A percentile compares a stretch with the other conserved stretches of the same genome.
These are phyloP conservation scores for Rosellinia necatrix DNA, from an alignment of 2,329 filamentous ascomycete species.

Conservation along the genomic window DNA sequence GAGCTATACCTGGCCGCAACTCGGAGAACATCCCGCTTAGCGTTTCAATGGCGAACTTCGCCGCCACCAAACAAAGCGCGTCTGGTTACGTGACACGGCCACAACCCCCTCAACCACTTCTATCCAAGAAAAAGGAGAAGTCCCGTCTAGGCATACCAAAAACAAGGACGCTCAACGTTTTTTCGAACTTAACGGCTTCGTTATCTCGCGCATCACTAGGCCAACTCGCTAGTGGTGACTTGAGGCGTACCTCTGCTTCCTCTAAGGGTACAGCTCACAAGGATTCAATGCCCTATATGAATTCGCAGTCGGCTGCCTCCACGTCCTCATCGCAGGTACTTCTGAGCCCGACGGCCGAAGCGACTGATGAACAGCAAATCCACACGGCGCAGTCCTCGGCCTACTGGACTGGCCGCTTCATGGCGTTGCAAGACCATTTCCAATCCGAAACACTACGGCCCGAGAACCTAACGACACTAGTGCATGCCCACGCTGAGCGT, in stretches of 20 bases:
- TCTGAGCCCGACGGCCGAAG: neutral
- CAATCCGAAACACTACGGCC: slow-evolving; percentile 47
- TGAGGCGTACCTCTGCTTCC: slow-evolving; percentile 47
- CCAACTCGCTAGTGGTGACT: slow-evolving; percentile 47
- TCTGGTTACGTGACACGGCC: slow-evolving; percentile 18
- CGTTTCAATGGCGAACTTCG: slow-evolving; percentile 15
- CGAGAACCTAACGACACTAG: slow-evolving; percentile 33
- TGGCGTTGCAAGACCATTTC: slow-evolving; percentile 60
- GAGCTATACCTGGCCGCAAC: slow-evolving; percentile 10
- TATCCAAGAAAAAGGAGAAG: slow-evolving; percentile 23
- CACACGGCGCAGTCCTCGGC: slow-evolving; percentile 50
- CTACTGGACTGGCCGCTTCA: slow-evolving; percentile 68
- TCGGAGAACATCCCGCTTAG: slow-evolving; percentile 36
- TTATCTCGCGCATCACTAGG: slow-evolving; percentile 45
- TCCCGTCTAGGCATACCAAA: slow-evolving; percentile 44
- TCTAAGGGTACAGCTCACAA: slow-evolving; percentile 20
- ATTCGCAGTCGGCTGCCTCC: slow-evolving; percentile 11
- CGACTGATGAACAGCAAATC: slow-evolving; percentile 40
- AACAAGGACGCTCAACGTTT: slow-evolving; percentile 50
- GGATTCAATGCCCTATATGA: slow-evolving; percentile 4
- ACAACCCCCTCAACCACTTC: neutral
- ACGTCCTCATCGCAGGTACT: slow-evolving; percentile 19
- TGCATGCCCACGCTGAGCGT: slow-evolving; percentile 31
- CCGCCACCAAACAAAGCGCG: slow-evolving; percentile 24
- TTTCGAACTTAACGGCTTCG: slow-evolving; percentile 52